Evolutionary conservation across 805 yeast genomes (phyloP), one percentile per base, ranked within the genome.

Genomic region (Kodamaea laetipori): DNA sequence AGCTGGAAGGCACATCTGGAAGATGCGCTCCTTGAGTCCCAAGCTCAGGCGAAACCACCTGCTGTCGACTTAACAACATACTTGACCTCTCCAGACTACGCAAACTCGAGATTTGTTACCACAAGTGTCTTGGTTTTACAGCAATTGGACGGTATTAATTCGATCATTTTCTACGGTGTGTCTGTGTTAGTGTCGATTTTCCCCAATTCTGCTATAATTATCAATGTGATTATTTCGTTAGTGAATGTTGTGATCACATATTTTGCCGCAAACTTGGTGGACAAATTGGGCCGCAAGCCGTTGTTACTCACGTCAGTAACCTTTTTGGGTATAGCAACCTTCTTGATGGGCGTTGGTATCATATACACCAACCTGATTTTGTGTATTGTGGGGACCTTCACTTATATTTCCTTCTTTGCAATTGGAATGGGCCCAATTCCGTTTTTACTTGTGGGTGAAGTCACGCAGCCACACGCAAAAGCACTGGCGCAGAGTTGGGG

Each of bases 381-480:
- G 10, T 74, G 90, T 1, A 81, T 85, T 1, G 39, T 76, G 1
- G 81, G 90, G 8, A 83, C 90, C 0, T 77, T 88, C 42, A 57
- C 76, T 1, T 90, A 89, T 59, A 90, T 92, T 38, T 81, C 85
- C 0, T 78, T 89, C 19, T 94, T 92, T 69, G 98, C 97, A 0
- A 68, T 86, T 25, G 99, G 99, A 0, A 62, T 90, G 48, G 99
- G 99, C 0, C 99, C 99, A 5, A 90, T 94, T 43, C 99, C 99
- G 32, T 92, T 94, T 66, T 67, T 92, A 52, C 66, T 90, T 41
- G 83, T 92, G 8, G 80, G 95, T 5, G 98, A 94, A 60, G 82
- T 92, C n/a, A 84, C 95, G 0, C 95, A 90, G 47, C 67, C 76
- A 1, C 80, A 81, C 46, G 92, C 92, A 1, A 82, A 81, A 45